Conservation (phyloP, 140 eudicot genomes). For the Flaveria floridana region DNA sequence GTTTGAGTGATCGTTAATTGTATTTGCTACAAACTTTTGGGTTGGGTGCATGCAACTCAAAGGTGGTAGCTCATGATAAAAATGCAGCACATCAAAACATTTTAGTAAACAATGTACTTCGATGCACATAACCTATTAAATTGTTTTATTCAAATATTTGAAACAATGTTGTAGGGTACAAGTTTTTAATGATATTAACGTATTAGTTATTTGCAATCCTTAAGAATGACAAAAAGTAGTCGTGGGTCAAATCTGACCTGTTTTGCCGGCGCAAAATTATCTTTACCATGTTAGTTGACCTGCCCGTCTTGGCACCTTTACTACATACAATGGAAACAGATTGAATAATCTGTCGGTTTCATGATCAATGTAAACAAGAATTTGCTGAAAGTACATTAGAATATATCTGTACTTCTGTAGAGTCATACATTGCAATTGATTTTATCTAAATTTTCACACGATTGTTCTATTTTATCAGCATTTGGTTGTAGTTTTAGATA, state of each 20-base stretch:
- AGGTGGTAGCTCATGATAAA: neutral
- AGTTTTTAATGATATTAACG: no score
- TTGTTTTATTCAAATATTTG: neutral
- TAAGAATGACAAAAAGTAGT: neutral
- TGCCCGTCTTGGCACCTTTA: neutral
- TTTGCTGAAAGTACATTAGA: neutral
- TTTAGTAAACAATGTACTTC: no score
- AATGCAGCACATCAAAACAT: no score
- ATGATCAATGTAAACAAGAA: neutral
- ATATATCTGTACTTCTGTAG: neutral
- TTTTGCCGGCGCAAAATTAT: neutral
- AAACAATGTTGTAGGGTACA: no score
- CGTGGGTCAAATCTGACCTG: neutral
- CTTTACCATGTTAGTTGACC: neutral
- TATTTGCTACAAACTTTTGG: neutral
- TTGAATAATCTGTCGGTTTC: neutral
- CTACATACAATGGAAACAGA: neutral
- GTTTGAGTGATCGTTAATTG: neutral
- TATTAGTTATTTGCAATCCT: neutral
- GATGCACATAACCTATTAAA: no score
- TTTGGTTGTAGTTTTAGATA: neutral
- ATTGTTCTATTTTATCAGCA: constrained; percentile 2
- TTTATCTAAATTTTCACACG: neutral
- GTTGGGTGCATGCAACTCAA: neutral
- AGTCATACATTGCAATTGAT: neutral